Evolutionary conservation across 208 protist genomes (phyloP).

Genomic region (Wallacemonas sp.): DNA sequence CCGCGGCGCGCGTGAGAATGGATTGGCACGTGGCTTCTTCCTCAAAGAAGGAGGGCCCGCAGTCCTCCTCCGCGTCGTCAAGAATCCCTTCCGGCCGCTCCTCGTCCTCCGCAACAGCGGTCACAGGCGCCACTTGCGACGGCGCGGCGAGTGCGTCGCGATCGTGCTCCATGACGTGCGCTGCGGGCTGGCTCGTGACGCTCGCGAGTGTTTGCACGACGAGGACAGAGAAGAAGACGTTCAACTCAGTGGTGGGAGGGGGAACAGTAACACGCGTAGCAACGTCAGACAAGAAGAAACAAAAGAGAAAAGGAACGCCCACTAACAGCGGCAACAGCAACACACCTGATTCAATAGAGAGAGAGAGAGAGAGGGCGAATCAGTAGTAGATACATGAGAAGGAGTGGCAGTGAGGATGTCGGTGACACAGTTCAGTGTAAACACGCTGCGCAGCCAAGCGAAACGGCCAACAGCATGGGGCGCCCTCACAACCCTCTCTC

Average conservation of each 20-base stretch:
- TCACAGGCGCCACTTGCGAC: background rate
- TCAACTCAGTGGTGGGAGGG: too few species aligned
- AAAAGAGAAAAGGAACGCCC: background rate
- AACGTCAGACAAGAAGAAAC: background rate
- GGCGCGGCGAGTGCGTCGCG: background rate
- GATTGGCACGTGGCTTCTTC: constrained; percentile 54
- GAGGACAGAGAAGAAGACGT: too few species aligned
- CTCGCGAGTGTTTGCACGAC: too few species aligned
- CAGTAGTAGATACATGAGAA: too few species aligned
- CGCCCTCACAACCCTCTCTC: too few species aligned
- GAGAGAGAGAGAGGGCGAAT: too few species aligned
- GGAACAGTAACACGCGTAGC: constrained; percentile 1
- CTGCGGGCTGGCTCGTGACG: too few species aligned
- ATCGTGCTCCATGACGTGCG: background rate
- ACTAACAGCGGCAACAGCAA: background rate
- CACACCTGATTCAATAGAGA: too few species aligned
- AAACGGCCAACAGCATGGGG: too few species aligned
- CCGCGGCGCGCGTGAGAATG: constrained; percentile 34
- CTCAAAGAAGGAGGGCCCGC: constrained; percentile 77
- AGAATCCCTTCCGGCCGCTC: too few species aligned
- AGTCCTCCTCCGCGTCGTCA: constrained; percentile 34
- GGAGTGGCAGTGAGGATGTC: background rate
- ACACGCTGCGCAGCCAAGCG: too few species aligned
- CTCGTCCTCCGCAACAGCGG: background rate
- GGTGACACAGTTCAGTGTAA: too few species aligned